Evolutionary conservation across 2,329 filamentous ascomycete genomes (phyloP).

Genomic region (Pyrenochaeta sp.): DNA sequence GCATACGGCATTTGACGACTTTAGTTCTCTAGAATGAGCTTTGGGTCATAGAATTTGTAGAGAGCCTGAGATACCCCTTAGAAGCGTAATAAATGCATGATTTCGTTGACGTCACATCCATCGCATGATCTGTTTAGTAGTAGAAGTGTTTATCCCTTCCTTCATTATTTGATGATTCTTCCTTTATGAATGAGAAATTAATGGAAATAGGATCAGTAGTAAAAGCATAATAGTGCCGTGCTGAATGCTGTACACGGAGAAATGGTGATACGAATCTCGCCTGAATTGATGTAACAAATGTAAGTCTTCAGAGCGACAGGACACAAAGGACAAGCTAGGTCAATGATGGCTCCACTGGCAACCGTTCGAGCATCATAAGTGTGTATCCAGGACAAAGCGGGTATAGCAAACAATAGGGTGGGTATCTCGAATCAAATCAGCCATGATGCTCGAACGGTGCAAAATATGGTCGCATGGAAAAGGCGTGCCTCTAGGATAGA

Average conservation of each 20-base stretch:
- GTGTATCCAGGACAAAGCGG: slow-evolving; percentile 5
- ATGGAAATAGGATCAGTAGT: not conserved
- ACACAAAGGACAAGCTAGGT: not conserved
- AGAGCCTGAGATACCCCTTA: not conserved
- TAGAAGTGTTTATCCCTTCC: not conserved
- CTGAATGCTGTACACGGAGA: not conserved
- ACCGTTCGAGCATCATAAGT: not conserved
- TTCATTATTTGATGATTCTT: not conserved
- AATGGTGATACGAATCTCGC: not conserved
- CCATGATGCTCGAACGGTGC: slow-evolving; percentile 3
- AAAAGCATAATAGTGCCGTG: not conserved
- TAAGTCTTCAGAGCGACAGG: not conserved
- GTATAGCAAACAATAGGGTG: slow-evolving; percentile 15
- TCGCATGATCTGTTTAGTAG: not conserved
- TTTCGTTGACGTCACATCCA: not conserved
- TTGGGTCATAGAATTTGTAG: not conserved
- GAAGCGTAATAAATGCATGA: not conserved
- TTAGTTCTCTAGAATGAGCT: not conserved
- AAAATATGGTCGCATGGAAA: not conserved
- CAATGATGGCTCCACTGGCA: not conserved
- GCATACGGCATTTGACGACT: not conserved
- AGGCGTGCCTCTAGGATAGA: not conserved
- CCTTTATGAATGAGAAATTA: not conserved
- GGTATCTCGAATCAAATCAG: slow-evolving; percentile 26
- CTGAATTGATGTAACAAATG: not conserved